Base-by-base conservation (phyloP, 2,329 filamentous ascomycete genomes). In the Cytospora leucostoma region DNA sequence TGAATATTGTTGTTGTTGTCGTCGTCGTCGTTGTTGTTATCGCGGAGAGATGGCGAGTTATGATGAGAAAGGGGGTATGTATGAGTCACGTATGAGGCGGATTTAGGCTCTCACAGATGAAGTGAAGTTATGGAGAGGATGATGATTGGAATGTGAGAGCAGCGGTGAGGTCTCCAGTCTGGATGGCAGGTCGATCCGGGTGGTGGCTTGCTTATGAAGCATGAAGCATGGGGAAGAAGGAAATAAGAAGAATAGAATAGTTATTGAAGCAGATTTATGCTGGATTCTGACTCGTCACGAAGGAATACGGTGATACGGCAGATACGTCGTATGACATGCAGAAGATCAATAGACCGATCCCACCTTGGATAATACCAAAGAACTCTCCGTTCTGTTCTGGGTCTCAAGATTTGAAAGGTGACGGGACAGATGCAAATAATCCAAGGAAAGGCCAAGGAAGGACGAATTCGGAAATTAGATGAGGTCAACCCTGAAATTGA, bases 1-100 rank as follows among this genome's bases (percentile, higher is more conserved):
- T 56, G 56, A 15, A 27, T 53, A 27, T 17, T n/a, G 56, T 4
- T 32, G 53, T 7, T 17, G 21, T 34, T 34, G 21, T n/a, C 27
- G 27, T 27, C 27, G 27, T 27, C 27, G 27, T 17, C 13, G 56
- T 4, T n/a, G 53, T 7, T 17, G 21, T 34, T 34, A 10, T n/a
- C 27, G 27, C 35, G 53, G 44, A 60, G n/a, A 61, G 47, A 44
- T 13, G 49, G 35, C 17, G 35, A 55, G 40, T 12, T 10, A 34
- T 13, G 15, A 2, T 15, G 27, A 12, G 17, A 44, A 12, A 34
- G 12, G 44, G n/a, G 11, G 32, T 40, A 47, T 12, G 33, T 47
- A 59, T 59, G 59, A 61, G 59, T 61, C 59, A 61, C 7, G 50
- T 2, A 17, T 7, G 27, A 37, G 35, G 51, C 47, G 35, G 47